Evolutionary conservation across 495 filamentous ascomycete species (phyloP).

Genomic region (Tuber melanosporum): DNA sequence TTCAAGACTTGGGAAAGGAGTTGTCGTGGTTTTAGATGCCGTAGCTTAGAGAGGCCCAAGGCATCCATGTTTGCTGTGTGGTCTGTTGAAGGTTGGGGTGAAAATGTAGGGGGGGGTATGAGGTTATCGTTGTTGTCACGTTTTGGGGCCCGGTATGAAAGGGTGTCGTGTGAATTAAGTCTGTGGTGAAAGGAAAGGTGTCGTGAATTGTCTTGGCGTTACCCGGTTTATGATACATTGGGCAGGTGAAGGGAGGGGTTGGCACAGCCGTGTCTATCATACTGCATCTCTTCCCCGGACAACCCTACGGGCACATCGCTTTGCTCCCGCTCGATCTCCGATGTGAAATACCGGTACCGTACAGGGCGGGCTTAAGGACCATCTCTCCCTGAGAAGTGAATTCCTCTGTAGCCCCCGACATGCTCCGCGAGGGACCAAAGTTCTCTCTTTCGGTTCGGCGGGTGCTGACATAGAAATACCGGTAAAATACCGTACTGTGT

Average conservation of each 20-base stretch:
- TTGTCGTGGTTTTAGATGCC: constrained; percentile 63
- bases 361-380: neutral
- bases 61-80: constrained; percentile 11
- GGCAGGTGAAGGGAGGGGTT: neutral
- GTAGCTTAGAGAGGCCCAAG: constrained; percentile 36
- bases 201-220: neutral
- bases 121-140: neutral
- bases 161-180: neutral
- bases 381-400: neutral
- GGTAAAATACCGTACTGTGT: neutral
- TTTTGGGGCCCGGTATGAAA: neutral
- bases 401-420: neutral
- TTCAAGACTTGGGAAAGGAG: constrained; percentile 85
- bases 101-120: neutral
- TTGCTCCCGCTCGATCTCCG: neutral
- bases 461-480: neutral
- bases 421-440: neutral
- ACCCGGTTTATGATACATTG: neutral
- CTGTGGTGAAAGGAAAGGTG: neutral
- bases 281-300: neutral
- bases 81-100: neutral
- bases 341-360: neutral
- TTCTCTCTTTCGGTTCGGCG: neutral
- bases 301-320: neutral
- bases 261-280: neutral